Evolutionary conservation across 1,139 yeast species (phyloP).

Genomic region (Protomyces inouyei): DNA sequence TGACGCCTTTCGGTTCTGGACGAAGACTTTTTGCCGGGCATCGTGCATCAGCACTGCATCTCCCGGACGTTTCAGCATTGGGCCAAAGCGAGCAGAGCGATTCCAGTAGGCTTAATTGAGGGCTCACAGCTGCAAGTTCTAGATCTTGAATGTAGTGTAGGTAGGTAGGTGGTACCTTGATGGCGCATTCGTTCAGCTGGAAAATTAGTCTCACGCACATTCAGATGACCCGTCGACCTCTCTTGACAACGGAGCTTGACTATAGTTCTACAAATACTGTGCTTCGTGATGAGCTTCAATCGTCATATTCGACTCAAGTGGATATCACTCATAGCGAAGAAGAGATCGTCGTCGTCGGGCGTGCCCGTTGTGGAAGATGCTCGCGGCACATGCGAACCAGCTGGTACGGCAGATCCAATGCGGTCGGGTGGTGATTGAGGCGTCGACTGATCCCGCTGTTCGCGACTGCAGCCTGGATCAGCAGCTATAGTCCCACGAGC

Average conservation of each 20-base stretch:
- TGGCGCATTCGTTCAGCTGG: not conserved
- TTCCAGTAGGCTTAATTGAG: no score
- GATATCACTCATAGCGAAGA: slow-evolving; percentile 28
- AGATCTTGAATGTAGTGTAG: not conserved
- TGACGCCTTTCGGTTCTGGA: slow-evolving; percentile 14
- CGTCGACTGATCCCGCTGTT: no score
- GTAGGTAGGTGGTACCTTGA: no score
- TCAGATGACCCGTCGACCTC: not conserved
- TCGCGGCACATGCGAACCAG: no score
- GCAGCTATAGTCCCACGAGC: not conserved
- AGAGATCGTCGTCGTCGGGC: slow-evolving; percentile 26
- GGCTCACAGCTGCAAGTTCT: not conserved
- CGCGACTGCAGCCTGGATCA: no score
- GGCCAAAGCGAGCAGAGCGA: not conserved
- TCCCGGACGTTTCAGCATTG: not conserved
- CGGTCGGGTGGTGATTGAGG: no score
- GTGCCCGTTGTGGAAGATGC: not conserved
- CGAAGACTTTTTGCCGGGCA: slow-evolving; percentile 6
- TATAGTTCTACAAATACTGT: no score
- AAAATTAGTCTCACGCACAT: not conserved
- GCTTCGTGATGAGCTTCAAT: not conserved
- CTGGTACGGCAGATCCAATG: no score
- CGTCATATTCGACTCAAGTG: not conserved
- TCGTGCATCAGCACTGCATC: not conserved
- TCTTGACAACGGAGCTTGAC: not conserved